Percentiles rank a stretch among this genome's conserved stretches.
Conservation (phyloP, 2,329 filamentous ascomycete species). For the Penicillium corylophilum region DNA sequence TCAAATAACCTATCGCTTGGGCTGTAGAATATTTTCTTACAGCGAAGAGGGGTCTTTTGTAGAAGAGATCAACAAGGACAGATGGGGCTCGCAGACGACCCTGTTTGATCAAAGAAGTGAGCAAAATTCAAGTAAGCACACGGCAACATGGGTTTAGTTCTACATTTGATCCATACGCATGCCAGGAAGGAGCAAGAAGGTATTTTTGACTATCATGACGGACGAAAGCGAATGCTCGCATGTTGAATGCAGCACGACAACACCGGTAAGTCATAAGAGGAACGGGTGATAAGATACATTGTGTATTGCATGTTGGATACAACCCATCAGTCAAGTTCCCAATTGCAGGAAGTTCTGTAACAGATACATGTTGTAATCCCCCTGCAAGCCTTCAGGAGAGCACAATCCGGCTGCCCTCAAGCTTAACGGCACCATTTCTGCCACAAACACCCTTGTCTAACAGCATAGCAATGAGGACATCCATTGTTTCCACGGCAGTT, state of each 20-base stretch:
- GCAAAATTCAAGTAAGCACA: not conserved
- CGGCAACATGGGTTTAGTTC: too few relatives aligned
- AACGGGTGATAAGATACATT: not conserved
- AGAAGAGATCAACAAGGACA: too few relatives aligned
- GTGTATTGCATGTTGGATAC: not conserved
- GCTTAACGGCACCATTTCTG: conserved; percentile 8
- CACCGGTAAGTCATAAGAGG: too few relatives aligned
- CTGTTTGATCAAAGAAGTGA: not conserved
- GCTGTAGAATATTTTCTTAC: too few relatives aligned
- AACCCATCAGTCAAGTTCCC: not conserved
- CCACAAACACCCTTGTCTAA: conserved; percentile 6
- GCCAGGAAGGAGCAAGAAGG: not conserved
- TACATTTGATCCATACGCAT: too few relatives aligned
- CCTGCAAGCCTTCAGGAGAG: not conserved
- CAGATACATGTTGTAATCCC: not conserved
- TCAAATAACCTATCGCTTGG: too few relatives aligned
- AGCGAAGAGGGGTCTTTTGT: too few relatives aligned
- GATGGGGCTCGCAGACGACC: too few relatives aligned
- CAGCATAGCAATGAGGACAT: conserved; percentile 7
- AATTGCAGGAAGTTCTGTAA: not conserved
- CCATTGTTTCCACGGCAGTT: conserved; percentile 7
- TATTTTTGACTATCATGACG: not conserved
- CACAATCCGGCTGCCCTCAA: not conserved
- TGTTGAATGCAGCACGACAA: too few relatives aligned
- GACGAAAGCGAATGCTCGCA: not conserved